Conservation (phyloP, 2,329 filamentous ascomycete species). For the Dactylonectria macrodidyma region DNA sequence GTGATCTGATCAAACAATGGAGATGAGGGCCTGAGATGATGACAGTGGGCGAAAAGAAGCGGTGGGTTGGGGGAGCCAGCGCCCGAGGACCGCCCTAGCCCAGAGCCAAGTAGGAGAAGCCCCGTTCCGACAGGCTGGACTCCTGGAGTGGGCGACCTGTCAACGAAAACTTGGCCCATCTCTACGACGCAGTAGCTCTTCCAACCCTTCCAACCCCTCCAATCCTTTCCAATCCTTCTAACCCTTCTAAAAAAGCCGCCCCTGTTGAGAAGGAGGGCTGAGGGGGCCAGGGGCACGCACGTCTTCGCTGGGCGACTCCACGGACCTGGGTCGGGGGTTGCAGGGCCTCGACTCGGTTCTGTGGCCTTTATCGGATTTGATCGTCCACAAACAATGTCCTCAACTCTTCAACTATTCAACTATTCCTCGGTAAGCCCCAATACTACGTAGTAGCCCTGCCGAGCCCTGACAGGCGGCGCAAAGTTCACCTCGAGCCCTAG, state of each 20-base stretch:
- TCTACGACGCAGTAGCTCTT: not conserved
- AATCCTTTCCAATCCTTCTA: not conserved
- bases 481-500: slow-evolving; percentile 3
- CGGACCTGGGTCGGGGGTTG: not conserved
- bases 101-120: slow-evolving; percentile 9
- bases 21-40: slow-evolving; percentile 18
- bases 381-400: not conserved
- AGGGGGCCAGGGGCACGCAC: not conserved
- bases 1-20: slow-evolving; percentile 27
- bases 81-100: not conserved
- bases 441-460: not conserved
- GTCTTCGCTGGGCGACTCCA: not conserved
- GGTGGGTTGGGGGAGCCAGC: slow-evolving; percentile 29
- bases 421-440: not conserved
- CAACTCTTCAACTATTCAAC: not conserved
- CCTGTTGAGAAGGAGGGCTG: slow-evolving; percentile 1
- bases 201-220: not conserved
- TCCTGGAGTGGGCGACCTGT: slow-evolving; percentile 18
- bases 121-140: slow-evolving; percentile 22
- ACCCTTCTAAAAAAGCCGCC: not conserved
- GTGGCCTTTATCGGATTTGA: not conserved
- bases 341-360: slow-evolving; percentile 1
- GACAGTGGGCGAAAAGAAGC: slow-evolving; percentile 23
- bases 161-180: slow-evolving; percentile 10
- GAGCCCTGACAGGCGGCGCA: not conserved